Conservation (phyloP, 495 filamentous ascomycete genomes). For the Podospora australis region DNA sequence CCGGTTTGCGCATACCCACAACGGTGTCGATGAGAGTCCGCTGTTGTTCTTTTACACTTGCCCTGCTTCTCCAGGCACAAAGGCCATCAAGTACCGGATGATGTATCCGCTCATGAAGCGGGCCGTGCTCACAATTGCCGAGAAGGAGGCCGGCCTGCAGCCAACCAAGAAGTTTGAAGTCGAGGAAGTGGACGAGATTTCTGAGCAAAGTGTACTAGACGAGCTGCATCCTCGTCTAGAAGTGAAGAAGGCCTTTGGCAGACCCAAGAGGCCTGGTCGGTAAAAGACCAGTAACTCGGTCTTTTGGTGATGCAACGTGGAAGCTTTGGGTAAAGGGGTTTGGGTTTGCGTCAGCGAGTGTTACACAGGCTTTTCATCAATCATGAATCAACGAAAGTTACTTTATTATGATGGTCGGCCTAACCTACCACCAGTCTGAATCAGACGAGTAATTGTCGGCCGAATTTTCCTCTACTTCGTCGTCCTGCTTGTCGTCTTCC, state of each 20-base stretch:
- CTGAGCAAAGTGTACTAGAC: slow-evolving; percentile 58
- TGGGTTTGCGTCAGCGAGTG: neutral
- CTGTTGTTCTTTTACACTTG: slow-evolving; percentile 95
- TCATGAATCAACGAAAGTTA: neutral
- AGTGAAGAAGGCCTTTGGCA: slow-evolving; percentile 65
- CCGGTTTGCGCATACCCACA: slow-evolving; percentile 52
- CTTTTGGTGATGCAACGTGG: too few species aligned
- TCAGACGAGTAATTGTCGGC: too few species aligned
- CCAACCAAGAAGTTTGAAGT: slow-evolving; percentile 66
- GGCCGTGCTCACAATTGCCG: slow-evolving; percentile 60
- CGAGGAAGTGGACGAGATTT: slow-evolving; percentile 69
- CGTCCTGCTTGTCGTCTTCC: neutral
- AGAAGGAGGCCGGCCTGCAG: slow-evolving; percentile 61
- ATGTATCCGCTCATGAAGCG: slow-evolving; percentile 81
- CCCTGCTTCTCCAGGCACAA: slow-evolving; percentile 54
- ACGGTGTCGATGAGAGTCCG: slow-evolving; percentile 51
- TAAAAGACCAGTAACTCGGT: neutral
- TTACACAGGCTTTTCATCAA: neutral
- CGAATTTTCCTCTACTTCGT: too few species aligned
- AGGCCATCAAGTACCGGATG: slow-evolving; percentile 90
- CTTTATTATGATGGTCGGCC: neutral
- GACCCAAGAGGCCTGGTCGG: slow-evolving; percentile 83
- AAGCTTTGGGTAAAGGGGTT: too few species aligned
- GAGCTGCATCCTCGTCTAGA: slow-evolving; percentile 72
- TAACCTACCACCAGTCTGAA: too few species aligned